Percentiles rank a stretch among this genome's conserved stretches.
phyloP scores from a whole-genome alignment of 352 stramenopile species.

The Bremia lactucae region DNA sequence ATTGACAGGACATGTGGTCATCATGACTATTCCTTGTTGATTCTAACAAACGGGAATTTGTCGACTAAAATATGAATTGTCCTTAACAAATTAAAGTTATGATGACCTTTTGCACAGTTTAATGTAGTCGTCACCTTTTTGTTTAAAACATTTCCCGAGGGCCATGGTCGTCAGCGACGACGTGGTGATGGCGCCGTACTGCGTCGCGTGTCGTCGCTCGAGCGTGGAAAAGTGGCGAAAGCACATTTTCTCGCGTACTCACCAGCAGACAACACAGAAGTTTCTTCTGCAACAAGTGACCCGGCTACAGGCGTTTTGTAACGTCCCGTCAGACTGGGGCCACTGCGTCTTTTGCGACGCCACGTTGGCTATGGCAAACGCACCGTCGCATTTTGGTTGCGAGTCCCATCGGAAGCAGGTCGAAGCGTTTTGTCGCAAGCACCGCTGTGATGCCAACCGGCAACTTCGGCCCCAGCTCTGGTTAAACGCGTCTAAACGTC shows the following conservation, averaged over 20 bases:
- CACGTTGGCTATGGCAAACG: conserved; percentile 6
- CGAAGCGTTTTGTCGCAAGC: conserved; percentile 36
- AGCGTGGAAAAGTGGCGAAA: conserved; percentile 55
- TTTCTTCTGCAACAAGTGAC: conserved; percentile 27
- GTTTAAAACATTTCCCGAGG: neutral
- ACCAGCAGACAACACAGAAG: conserved; percentile 32
- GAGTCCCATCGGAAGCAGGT: conserved; percentile 26
- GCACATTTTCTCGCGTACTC: conserved; percentile 50
- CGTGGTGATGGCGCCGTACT: conserved; percentile 33
- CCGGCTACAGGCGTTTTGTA: conserved; percentile 22
- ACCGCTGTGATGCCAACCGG: conserved; percentile 44
- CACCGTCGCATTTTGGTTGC: conserved; percentile 31
- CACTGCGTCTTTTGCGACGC: conserved; percentile 38
- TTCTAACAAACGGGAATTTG: too few species aligned
- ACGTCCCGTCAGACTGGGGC: conserved; percentile 7
- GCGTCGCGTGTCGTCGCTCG: conserved; percentile 44
- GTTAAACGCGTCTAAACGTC: conserved; percentile 12
- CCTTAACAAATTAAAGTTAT: too few species aligned
- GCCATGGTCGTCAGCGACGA: conserved; percentile 6
- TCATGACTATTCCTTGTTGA: too few species aligned
- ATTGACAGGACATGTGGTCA: neutral
- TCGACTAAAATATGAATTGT: too few species aligned
- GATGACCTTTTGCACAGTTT: too few species aligned
- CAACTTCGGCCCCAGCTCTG: conserved; percentile 28
- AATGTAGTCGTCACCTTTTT: too few species aligned